Evolutionary conservation across 140 eudicot species (phyloP).

Genomic region (Cichorium intybus): DNA sequence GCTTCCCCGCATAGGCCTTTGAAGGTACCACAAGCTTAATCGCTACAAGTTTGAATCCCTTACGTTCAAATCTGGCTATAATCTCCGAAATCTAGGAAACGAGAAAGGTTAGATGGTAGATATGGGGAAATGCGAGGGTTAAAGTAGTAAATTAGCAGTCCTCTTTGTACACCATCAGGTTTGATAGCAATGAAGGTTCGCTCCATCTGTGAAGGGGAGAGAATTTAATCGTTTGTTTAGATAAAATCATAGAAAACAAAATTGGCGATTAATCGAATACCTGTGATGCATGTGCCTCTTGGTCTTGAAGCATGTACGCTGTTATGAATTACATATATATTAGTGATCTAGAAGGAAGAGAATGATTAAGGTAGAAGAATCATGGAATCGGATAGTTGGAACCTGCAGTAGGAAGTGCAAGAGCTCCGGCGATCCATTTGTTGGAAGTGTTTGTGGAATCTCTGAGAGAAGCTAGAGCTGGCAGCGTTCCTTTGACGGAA

Average conservation of each 20-base stretch:
- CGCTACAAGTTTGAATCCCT: too few relatives aligned
- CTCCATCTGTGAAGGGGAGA: constrained; percentile 70
- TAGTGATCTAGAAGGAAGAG: too few relatives aligned
- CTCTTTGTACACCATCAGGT: constrained; percentile 98
- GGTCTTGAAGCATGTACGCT: constrained; percentile 91
- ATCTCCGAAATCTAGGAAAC: too few relatives aligned
- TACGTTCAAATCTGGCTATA: too few relatives aligned
- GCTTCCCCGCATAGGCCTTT: too few relatives aligned
- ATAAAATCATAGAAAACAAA: background rate
- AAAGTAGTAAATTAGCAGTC: constrained; percentile 51
- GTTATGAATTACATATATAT: constrained; percentile 20
- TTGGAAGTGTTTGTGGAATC: too few relatives aligned
- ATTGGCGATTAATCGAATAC: constrained; percentile 27
- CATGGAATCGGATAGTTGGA: too few relatives aligned
- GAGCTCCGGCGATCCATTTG: too few relatives aligned
- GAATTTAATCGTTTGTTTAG: background rate
- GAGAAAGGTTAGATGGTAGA: background rate
- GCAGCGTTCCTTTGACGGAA: constrained; percentile 53
- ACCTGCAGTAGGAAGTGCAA: too few relatives aligned
- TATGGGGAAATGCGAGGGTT: background rate
- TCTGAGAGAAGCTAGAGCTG: constrained; percentile 53
- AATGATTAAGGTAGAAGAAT: too few relatives aligned
- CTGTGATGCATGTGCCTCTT: constrained; percentile 92
- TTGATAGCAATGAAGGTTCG: constrained; percentile 92
- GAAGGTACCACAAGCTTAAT: too few relatives aligned